Conservation (phyloP, 768 basidiomycete species). For the Naganishia vishniacii region DNA sequence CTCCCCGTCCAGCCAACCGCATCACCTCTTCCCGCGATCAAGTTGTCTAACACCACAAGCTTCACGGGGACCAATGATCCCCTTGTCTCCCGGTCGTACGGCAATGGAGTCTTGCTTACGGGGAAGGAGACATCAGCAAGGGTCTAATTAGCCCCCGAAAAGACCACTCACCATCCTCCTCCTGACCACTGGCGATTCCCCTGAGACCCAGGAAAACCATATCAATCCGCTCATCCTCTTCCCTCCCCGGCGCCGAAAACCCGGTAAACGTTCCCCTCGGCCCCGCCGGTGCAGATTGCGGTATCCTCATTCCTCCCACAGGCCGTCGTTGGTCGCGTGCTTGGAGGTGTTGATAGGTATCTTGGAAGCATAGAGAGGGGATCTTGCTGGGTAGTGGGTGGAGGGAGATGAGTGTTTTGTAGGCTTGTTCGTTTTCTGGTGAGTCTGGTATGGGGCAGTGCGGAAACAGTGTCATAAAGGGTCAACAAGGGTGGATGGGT, state of each 20-base stretch:
- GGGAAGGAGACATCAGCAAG: background rate
- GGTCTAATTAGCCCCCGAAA: background rate
- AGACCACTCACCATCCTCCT: background rate
- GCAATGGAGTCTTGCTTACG: background rate
- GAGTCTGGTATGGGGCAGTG: no score
- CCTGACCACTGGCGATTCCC: background rate
- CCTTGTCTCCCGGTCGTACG: background rate
- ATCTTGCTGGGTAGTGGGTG: conserved; percentile 29
- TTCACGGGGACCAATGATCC: conserved; percentile 5
- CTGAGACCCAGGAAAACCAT: conserved; percentile 12
- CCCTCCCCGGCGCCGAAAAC: conserved; percentile 8
- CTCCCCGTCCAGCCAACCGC: conserved; percentile 22
- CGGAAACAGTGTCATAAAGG: no score
- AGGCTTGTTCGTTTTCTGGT: conserved; percentile 43
- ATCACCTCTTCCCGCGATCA: conserved; percentile 23
- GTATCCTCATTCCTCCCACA: background rate
- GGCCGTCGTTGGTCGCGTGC: background rate
- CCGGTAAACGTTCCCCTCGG: conserved; percentile 23
- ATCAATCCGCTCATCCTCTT: conserved; percentile 25
- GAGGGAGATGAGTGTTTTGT: conserved; percentile 40
- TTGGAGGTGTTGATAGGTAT: conserved; percentile 32
- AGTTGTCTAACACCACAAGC: conserved; percentile 23
- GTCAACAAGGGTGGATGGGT: no score
- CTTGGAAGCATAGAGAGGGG: conserved; percentile 31
- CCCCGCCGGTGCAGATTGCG: conserved; percentile 7